These are phyloP conservation scores for Bacterosira constricta DNA, from an alignment of 108 stramenopile genomes.

Conservation along the genomic window DNA sequence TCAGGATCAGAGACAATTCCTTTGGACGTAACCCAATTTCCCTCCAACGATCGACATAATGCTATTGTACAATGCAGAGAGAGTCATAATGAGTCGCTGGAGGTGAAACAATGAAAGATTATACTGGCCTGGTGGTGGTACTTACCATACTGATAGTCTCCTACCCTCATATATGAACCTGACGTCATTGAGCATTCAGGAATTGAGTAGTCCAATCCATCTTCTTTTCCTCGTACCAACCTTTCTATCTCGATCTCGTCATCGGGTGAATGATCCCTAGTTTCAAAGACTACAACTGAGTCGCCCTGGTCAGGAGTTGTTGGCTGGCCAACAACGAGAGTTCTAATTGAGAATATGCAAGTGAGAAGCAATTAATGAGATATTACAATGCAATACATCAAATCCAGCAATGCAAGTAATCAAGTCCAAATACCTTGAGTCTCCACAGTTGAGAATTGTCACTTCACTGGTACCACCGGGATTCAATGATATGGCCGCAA, in stretches of 20 bases:
- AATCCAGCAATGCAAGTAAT: no score
- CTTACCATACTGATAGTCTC: slow-evolving; percentile 81
- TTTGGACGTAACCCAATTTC: slow-evolving; percentile 74
- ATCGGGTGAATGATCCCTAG: slow-evolving; percentile 74
- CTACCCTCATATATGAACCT: slow-evolving; percentile 59
- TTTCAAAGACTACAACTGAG: slow-evolving; percentile 58
- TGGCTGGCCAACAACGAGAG: slow-evolving; percentile 53
- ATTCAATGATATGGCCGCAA: slow-evolving; percentile 60
- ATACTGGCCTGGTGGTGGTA: no score
- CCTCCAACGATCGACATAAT: slow-evolving; percentile 71
- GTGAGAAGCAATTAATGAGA: no score
- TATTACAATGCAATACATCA: no score
- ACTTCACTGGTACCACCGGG: slow-evolving; percentile 53
- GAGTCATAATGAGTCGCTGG: no score
- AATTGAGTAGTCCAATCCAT: slow-evolving; percentile 61
- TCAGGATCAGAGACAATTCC: slow-evolving; percentile 78
- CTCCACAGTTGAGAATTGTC: slow-evolving; percentile 77
- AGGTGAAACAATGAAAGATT: no score
- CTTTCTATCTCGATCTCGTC: slow-evolving; percentile 60
- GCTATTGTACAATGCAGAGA: no score
- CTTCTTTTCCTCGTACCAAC: slow-evolving; percentile 47
- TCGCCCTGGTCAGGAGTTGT: slow-evolving; percentile 23
- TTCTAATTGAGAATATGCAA: no score
- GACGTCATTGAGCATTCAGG: slow-evolving; percentile 62
- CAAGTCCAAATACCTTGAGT: no score